Base-by-base conservation (phyloP, 164 flowering plant genomes). In the Sedum album region DNA sequence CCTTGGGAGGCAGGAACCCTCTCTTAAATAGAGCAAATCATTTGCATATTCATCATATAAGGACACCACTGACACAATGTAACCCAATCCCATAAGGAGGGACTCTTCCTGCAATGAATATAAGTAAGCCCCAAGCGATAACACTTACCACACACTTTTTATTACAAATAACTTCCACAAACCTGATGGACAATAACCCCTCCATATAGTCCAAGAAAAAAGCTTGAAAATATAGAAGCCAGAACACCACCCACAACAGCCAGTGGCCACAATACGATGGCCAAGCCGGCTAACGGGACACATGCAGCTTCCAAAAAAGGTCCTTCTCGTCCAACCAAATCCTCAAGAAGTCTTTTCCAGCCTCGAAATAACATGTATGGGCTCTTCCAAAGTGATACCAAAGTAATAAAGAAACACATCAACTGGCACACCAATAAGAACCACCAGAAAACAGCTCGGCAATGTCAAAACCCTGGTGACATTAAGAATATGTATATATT, bases 251-350 rank as follows among this genome's bases (percentile, higher is more conserved):
- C 93, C n/a, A 87, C 70, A 18, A 91, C 96, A 31, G 90, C 96
- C 26, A 90, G 8, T 31, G 99, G 97, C 97, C 99, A 94, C 9
- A 94, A 70, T 9, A 94, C 65, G 65, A 94, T 88, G 60, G 97
- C 92, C 68, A 94, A 79, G 73, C 88, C 97, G 31, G 97, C 99
- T 79, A 94, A 91, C 2, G 96, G 99, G 65, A 91, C 91, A 78
- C 96, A 94, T 14, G 84, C 90, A 1, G 94, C 82, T 79, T 94
- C 99, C 70, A 83, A 70, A 73, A 91, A 94, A 42, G 94, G 99
- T n/a, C 97, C 99, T 82, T 91, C 75, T 73, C 97, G 81, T 30
- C 97, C 96, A 66, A 94, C 74, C 73, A 94, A 74, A 76, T 94
- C 99, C 74, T 91, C 89, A 3, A 88, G 66, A 10, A 94, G 81